These are phyloP conservation scores for Leccinum aurantiacum DNA, from an alignment of 768 basidiomycete genomes.

Conservation along the genomic window DNA sequence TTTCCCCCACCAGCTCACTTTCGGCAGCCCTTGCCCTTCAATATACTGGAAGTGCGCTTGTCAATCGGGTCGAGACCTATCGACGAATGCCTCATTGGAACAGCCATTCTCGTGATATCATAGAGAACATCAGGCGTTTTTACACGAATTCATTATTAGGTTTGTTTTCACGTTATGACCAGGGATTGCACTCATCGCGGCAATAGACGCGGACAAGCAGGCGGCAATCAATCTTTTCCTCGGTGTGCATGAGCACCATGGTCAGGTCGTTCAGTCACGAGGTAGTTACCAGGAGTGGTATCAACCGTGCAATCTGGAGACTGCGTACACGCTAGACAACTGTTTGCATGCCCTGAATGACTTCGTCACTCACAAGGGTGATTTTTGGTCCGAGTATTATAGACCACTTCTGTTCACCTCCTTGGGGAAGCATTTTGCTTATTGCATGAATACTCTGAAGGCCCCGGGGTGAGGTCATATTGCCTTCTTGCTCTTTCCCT, in stretches of 20 bases:
- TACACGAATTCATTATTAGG: conserved; percentile 93
- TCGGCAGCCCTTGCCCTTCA: conserved; percentile 84
- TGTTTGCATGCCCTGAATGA: conserved; percentile 60
- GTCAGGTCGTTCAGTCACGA: conserved; percentile 51
- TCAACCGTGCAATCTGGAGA: conserved; percentile 63
- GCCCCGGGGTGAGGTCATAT: conserved; percentile 63
- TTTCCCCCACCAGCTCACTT: neutral
- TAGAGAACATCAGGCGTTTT: conserved; percentile 91
- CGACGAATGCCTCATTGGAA: conserved; percentile 96
- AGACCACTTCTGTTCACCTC: conserved; percentile 81
- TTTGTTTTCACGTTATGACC: conserved; percentile 26
- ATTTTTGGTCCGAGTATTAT: conserved; percentile 91
- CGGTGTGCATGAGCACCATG: conserved; percentile 62
- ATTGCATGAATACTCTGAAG: conserved; percentile 88
- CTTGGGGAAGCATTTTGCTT: conserved; percentile 85
- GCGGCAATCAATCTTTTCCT: conserved; percentile 97
- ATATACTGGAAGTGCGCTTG: conserved; percentile 94
- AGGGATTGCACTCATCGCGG: neutral
- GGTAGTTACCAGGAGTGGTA: conserved; percentile 88
- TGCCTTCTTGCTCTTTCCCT: neutral
- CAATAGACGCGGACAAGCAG: conserved; percentile 92
- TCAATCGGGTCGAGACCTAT: conserved; percentile 95
- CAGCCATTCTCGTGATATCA: conserved; percentile 93
- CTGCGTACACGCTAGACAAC: conserved; percentile 64
- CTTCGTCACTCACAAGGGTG: conserved; percentile 59